These are phyloP conservation scores for Aspergillus tubingensis DNA, from an alignment of 2,329 filamentous ascomycete genomes.

Conservation along the genomic window DNA sequence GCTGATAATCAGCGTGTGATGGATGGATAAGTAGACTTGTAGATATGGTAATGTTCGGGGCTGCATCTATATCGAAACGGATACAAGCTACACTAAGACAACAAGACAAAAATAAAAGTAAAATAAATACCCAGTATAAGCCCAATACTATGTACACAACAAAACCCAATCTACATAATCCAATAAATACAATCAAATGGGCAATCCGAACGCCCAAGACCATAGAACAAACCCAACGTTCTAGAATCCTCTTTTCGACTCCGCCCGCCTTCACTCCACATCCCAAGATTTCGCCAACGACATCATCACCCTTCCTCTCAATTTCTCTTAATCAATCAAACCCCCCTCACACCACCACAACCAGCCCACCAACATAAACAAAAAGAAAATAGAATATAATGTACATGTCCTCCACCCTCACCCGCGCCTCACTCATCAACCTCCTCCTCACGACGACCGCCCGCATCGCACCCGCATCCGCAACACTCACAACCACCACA, in stretches of 20 bases:
- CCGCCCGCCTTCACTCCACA: not conserved
- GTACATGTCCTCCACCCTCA: conserved; percentile 30
- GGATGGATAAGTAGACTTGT: too few species aligned
- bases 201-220: not conserved
- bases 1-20: conserved; percentile 42
- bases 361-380: not conserved
- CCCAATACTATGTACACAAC: too few species aligned
- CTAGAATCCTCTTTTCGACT: conserved; percentile 21
- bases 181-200: not conserved
- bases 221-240: conserved; percentile 7
- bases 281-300: conserved; percentile 4
- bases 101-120: too few species aligned
- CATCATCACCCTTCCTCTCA: not conserved
- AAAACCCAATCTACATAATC: too few species aligned
- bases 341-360: not conserved
- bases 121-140: too few species aligned
- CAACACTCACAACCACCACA: conserved; percentile 3
- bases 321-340: not conserved
- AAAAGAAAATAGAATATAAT: conserved; percentile 22
- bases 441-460: conserved; percentile 24
- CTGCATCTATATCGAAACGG: not conserved
- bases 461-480: conserved; percentile 18
- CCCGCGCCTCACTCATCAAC: conserved; percentile 32
- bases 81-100: too few species aligned
- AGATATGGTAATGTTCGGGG: not conserved